Percentiles rank a stretch among this genome's conserved stretches.
Conservation (phyloP, 2,329 filamentous ascomycete species). For the Mariannaea sp. region DNA sequence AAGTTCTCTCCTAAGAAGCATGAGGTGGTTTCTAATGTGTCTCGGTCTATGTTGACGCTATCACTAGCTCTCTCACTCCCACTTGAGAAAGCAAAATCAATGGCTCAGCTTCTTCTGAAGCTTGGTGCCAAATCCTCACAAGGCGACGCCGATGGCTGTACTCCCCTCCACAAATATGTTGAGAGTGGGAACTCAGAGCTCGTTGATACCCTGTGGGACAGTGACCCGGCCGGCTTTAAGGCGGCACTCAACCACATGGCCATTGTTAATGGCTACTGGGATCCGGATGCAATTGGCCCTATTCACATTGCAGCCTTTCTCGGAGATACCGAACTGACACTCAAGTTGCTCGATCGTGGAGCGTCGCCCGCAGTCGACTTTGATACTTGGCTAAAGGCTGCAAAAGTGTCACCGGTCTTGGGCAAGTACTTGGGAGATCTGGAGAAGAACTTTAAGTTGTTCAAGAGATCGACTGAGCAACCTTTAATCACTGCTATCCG, state of each 20-base stretch:
- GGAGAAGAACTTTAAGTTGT: conserved; percentile 56
- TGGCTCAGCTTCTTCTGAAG: conserved; percentile 67
- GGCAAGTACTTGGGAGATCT: conserved; percentile 41
- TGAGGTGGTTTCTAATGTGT: conserved; percentile 56
- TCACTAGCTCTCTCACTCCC: conserved; percentile 70
- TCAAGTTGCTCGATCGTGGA: conserved; percentile 67
- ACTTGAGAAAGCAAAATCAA: conserved; percentile 64
- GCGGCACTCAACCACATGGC: conserved; percentile 70
- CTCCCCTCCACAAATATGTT: conserved; percentile 69
- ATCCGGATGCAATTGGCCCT: conserved; percentile 49
- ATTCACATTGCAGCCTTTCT: conserved; percentile 63
- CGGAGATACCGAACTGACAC: conserved; percentile 57
- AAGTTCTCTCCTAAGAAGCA: conserved; percentile 62
- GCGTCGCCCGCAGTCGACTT: conserved; percentile 65
- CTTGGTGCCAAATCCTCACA: conserved; percentile 76
- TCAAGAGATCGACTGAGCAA: conserved; percentile 58
- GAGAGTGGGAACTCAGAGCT: conserved; percentile 53
- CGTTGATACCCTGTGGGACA: conserved; percentile 55
- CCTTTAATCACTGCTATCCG: conserved; percentile 68
- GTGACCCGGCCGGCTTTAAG: conserved; percentile 64
- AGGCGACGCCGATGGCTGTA: conserved; percentile 67
- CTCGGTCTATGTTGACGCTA: conserved; percentile 73
- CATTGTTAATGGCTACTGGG: conserved; percentile 44
- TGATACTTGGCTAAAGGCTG: conserved; percentile 65
- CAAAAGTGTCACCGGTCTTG: conserved; percentile 50